Evolutionary conservation across 139 green algal species (phyloP), one percentile per base, ranked within the genome.

Genomic region (Diplosphaera chodatii): DNA sequence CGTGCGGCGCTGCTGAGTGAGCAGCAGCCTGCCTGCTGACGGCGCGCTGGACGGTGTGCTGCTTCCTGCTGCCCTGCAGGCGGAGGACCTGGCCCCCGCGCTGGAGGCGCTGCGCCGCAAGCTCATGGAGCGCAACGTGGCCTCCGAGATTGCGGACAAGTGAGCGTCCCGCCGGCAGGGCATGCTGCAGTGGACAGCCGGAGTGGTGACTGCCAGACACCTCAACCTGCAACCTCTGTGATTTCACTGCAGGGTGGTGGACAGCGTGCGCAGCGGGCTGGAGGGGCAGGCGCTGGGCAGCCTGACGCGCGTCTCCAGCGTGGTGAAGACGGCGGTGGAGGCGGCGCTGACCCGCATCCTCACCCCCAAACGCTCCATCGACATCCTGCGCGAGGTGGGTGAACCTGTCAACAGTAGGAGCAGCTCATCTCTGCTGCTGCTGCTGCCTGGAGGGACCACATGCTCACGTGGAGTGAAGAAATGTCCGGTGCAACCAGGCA

Each of bases 111-210:
- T 99, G 77, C 97, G 98, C 82, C 75, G 79, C 63, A 92, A 91
- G 76, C 87, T 99, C 8, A 96, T 99, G 91, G 90, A 96, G 75
- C 88, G 94, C 48, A 99, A 99, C 78, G 95, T 99, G 66, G 96
- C 95, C 22, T 87, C 98, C 81, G 90, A 93, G 71, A 97, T 99
- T 69, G 94, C 94, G 6, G 80, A 86, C 34, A 92, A 96, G 86
- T 83, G 69, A 37, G 82, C 22, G 37, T n/a, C n/a, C n/a, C n/a
- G n/a, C n/a, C n/a, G n/a, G n/a, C n/a, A 10, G 6, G 37, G 37
- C 6, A 48, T 10, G 10, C 37, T 20, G 37, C 37, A 48, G 37
- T 48, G 10, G 37, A 10, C 37, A 10, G 8, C 37, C 6, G 37
- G 8, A 48, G 37, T 10, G 37, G 8, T 48, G 37, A 48, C 37